Evolutionary conservation across 83 land plant species (phyloP), one percentile per base, ranked within the genome.

Genomic region (Diphasiastrum complanatum): DNA sequence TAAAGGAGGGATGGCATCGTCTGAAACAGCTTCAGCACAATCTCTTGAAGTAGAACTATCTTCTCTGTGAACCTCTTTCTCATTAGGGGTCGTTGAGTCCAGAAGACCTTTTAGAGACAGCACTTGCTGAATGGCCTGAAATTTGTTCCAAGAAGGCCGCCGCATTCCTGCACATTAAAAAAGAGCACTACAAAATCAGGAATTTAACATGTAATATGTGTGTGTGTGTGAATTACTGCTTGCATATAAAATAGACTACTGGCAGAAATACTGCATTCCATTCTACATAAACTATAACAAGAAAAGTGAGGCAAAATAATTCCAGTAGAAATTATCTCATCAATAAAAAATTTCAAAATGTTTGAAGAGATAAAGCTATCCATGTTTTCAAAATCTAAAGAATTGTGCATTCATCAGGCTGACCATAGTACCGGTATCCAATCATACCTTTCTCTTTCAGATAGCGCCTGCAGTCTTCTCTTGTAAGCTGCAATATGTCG

Each of bases 81-180:
- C n/a, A n/a, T n/a, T n/a, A n/a, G n/a, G n/a, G n/a, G n/a, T n/a
- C n/a, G n/a, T n/a, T n/a, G 69, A 34, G 16, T 60, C 61, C 24
- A 71, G 57, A 22, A 70, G 52, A 14, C 67, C 46, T n/a, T 63
- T 75, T 40, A 70, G 40, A 1, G 87, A 80, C 43, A 89, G 82
- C 20, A 89, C 96, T 72, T 89, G 96, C 85, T 89, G 91, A 51
- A 89, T 83, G 64, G 91, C 91, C 76, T 89, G 96, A n/a, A 85
- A 83, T 65, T 89, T 89, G 79, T 83, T 89, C 96, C 96, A 83
- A 40, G 96, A 85, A 19, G 91, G 96, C 36, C 87, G 69, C 12
- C 91, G 59, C 96, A 89, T 89, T 5, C 96, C 96, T 89, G 68
- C 5, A 6, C 19, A 18, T 49, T 27, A 33, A 3, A 18, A 12